These are phyloP conservation scores for Symbiodinium pilosum DNA, from an alignment of 73 alveolate species.

Conservation along the genomic window DNA sequence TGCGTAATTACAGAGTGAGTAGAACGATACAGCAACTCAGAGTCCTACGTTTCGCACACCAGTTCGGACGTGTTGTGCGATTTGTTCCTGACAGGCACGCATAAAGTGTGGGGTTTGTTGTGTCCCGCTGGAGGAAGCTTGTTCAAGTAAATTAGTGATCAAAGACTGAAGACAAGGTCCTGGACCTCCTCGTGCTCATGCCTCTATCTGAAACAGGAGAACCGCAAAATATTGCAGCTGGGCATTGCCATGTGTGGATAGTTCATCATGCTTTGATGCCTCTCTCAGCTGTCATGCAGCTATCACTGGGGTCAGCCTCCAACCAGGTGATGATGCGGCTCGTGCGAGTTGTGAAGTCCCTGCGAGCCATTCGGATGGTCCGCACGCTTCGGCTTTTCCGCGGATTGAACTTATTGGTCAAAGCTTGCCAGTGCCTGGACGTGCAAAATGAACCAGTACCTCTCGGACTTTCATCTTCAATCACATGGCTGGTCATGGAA, in stretches of 20 bases:
- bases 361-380: constrained; percentile 31
- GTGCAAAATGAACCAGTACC: neutral
- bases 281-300: no score
- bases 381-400: constrained; percentile 35
- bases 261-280: neutral
- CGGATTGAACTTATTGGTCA: constrained; percentile 1
- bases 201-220: neutral
- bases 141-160: no score
- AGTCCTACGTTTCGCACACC: no score
- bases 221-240: neutral
- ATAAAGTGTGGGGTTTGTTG: no score
- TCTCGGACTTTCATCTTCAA: neutral
- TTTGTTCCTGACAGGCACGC: no score
- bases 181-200: neutral
- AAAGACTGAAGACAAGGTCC: no score
- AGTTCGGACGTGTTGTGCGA: no score
- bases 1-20: no score
- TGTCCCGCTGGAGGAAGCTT: no score
- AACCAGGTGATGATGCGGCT: constrained; percentile 1
- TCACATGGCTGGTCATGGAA: neutral
- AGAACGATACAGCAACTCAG: no score
- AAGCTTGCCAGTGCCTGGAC: neutral
- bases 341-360: neutral
- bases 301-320: no score
- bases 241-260: neutral